phyloP scores from a whole-genome alignment of 2,329 filamentous ascomycete genomes.

The Paecilomyces sp. region DNA sequence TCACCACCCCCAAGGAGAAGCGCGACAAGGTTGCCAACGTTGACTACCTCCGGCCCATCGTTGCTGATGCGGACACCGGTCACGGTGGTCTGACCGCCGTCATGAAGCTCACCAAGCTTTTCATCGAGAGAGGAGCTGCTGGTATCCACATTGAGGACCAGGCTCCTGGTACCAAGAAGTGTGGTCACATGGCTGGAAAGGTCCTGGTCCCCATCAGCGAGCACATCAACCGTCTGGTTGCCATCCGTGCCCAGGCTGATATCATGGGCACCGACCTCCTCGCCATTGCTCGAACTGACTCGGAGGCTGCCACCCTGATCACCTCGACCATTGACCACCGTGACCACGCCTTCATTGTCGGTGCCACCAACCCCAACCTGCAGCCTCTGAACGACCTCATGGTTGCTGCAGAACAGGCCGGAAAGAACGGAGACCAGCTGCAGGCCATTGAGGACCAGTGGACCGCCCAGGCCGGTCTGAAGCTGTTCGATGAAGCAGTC shows the following conservation, averaged over 20 bases:
- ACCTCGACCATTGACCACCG: slow-evolving; percentile 92
- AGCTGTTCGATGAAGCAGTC: slow-evolving; percentile 87
- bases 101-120: slow-evolving; percentile 98
- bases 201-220: slow-evolving; percentile 94
- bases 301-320: slow-evolving; percentile 95
- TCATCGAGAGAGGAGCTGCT: slow-evolving; percentile 91
- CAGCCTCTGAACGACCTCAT: slow-evolving; percentile 87
- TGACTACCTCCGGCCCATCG: slow-evolving; percentile 91
- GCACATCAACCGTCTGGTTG: slow-evolving; percentile 95
- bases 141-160: slow-evolving; percentile 99
- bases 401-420: slow-evolving; percentile 71
- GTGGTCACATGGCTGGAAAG: slow-evolving; percentile 98
- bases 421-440: slow-evolving; percentile 72
- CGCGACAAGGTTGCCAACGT: slow-evolving; percentile 69
- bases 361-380: slow-evolving; percentile 76
- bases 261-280: slow-evolving; percentile 96
- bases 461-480: slow-evolving; percentile 69
- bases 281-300: slow-evolving; percentile 89
- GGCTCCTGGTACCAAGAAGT: slow-evolving; percentile 98
- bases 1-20: slow-evolving; percentile 66
- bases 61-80: slow-evolving; percentile 94
- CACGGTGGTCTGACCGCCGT: slow-evolving; percentile 96
- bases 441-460: slow-evolving; percentile 91
- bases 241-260: slow-evolving; percentile 94
- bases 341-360: slow-evolving; percentile 90